Evolutionary conservation across 2,329 filamentous ascomycete genomes (phyloP).

Genomic region (Trichophyton rubrum): DNA sequence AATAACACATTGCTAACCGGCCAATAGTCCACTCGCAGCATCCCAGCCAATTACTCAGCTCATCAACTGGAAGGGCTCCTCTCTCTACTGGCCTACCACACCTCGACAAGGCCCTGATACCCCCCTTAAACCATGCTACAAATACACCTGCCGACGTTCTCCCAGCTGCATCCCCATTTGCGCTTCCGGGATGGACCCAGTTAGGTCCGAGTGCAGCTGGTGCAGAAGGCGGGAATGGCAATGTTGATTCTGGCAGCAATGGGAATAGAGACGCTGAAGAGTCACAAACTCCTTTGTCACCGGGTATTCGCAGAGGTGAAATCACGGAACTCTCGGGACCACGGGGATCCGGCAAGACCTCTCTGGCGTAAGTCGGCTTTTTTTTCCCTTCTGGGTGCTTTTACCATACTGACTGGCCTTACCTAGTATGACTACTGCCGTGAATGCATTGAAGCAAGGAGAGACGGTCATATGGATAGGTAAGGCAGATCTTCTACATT

Average conservation of each 20-base stretch:
- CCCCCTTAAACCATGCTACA: not conserved
- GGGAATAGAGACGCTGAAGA: not conserved
- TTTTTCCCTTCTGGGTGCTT: not conserved
- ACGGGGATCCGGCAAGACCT: conserved; percentile 72
- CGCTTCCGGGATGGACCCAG: not conserved
- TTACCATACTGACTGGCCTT: conserved; percentile 8
- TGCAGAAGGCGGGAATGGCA: not conserved
- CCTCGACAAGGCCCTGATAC: conserved; percentile 34
- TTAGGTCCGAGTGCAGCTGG: not conserved
- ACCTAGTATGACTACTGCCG: conserved; percentile 55
- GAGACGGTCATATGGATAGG: conserved; percentile 70
- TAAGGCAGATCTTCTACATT: conserved; percentile 34
- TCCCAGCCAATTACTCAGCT: not conserved
- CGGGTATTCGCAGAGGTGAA: conserved; percentile 61
- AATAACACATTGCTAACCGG: not conserved
- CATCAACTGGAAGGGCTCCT: conserved; percentile 11
- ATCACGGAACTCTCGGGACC: conserved; percentile 82
- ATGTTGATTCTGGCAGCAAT: not conserved
- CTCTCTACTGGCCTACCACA: conserved; percentile 45
- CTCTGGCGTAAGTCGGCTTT: conserved; percentile 52
- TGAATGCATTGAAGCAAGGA: conserved; percentile 49
- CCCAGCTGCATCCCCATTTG: not conserved
- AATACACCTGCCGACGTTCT: not conserved
- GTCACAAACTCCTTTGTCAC: conserved; percentile 15
- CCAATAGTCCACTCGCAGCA: not conserved